A percentile compares a stretch with the other conserved stretches of the same genome.
phyloP scores from a whole-genome alignment of 75 land plant genomes.

The Pseudotsuga menziesii region DNA sequence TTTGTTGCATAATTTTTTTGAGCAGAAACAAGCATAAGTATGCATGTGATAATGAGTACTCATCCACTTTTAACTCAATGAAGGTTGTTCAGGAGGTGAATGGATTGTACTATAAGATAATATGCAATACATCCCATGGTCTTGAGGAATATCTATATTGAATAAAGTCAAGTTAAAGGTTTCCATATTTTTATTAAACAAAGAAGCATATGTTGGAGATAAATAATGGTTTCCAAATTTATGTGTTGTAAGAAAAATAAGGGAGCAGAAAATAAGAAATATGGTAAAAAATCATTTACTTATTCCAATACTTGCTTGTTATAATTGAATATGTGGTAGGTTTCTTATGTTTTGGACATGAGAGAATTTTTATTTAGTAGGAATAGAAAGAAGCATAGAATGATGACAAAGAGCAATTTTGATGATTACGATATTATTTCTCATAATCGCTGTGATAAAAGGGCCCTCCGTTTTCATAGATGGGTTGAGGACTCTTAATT shows the following conservation, averaged over 20 bases:
- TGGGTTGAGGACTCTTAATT: conserved; percentile 9
- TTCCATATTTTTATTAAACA: not conserved
- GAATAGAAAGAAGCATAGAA: conserved; percentile 14
- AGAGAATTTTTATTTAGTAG: conserved; percentile 67
- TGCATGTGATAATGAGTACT: conserved; percentile 35
- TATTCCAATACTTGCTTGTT: not conserved
- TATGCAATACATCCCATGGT: conserved; percentile 84
- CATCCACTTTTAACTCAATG: conserved; percentile 31
- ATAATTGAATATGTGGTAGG: conserved; percentile 28
- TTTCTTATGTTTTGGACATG: conserved; percentile 91
- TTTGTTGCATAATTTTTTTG: conserved; percentile 27
- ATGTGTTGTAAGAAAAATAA: not conserved
- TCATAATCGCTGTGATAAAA: not conserved
- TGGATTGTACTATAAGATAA: conserved; percentile 86
- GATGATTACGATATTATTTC: not conserved
- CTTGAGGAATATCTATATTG: not conserved
- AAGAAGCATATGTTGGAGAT: not conserved
- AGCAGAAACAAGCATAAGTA: conserved; percentile 55
- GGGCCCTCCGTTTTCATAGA: conserved; percentile 7
- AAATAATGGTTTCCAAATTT: not conserved
- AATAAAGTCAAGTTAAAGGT: not conserved
- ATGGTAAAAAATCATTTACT: not conserved
- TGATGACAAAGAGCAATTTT: conserved; percentile 6
- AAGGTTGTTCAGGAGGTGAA: conserved; percentile 45
- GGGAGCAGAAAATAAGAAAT: too few species aligned